These are phyloP conservation scores for Pseudogymnoascus sp. DNA, from an alignment of 2,329 filamentous ascomycete genomes.

Conservation along the genomic window DNA sequence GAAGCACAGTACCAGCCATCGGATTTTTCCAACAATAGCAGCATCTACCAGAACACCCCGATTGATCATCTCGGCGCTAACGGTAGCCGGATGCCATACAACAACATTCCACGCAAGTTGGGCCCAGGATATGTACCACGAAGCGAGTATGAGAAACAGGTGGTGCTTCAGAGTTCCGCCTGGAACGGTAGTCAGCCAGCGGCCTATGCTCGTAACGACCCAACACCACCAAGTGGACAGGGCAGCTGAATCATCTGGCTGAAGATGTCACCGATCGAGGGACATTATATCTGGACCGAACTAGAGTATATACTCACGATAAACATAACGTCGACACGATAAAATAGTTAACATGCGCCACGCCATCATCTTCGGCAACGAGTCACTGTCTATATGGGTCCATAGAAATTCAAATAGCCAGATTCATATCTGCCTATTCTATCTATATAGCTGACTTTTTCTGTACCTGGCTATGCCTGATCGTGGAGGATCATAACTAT, in stretches of 20 bases:
- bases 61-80: slow-evolving; percentile 7
- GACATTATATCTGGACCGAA: slow-evolving; percentile 2
- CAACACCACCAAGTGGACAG: slow-evolving; percentile 42
- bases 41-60: slow-evolving; percentile 44
- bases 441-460: slow-evolving; percentile 10
- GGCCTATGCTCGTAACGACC: slow-evolving; percentile 29
- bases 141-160: slow-evolving; percentile 22
- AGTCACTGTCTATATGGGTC: not conserved
- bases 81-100: not conserved
- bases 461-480: slow-evolving; percentile 22
- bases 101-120: not conserved
- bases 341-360: not conserved
- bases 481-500: slow-evolving; percentile 31
- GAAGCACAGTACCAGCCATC: slow-evolving; percentile 23
- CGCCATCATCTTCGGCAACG: not conserved
- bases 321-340: not conserved
- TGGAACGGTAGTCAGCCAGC: slow-evolving; percentile 22
- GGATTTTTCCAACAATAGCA: slow-evolving; percentile 44
- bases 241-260: slow-evolving; percentile 32
- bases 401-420: not conserved
- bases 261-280: not conserved
- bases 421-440: not conserved
- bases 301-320: not conserved
- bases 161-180: slow-evolving; percentile 28
- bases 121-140: slow-evolving; percentile 18